Percentiles rank a stretch among this genome's conserved stretches.
phyloP scores from a whole-genome alignment of 148 eudicot species.

The Camellia japonica region DNA sequence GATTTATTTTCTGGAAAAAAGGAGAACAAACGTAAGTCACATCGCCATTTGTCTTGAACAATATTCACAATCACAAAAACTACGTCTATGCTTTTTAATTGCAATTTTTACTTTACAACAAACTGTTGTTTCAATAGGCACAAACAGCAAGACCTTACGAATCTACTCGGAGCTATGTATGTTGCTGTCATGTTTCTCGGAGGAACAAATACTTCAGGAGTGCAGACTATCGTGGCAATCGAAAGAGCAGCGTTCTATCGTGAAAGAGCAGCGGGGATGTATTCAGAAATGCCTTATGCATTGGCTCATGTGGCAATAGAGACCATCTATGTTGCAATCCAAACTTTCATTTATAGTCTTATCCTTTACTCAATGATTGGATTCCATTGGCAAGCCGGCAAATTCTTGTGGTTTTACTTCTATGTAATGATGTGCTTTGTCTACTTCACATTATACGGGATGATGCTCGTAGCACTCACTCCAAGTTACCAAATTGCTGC shows the following conservation, averaged over 20 bases:
- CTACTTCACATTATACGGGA: slow-evolving; percentile 48
- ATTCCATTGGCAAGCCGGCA: slow-evolving; percentile 28
- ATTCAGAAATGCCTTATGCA: slow-evolving; percentile 50
- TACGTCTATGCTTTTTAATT: background rate
- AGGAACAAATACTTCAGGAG: slow-evolving; percentile 41
- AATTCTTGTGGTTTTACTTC: slow-evolving; percentile 44
- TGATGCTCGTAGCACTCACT: slow-evolving; percentile 57
- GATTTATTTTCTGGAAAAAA: slow-evolving; percentile 48
- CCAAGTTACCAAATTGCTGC: slow-evolving; percentile 45
- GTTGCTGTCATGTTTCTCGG: slow-evolving; percentile 45
- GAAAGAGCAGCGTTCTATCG: slow-evolving; percentile 57
- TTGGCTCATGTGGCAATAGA: slow-evolving; percentile 49
- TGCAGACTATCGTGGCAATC: slow-evolving; percentile 42
- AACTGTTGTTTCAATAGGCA: slow-evolving; percentile 19
- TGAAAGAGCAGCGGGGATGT: slow-evolving; percentile 60
- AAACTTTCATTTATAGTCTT: slow-evolving; percentile 40
- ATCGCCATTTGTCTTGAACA: background rate
- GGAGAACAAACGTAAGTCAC: slow-evolving; percentile 39
- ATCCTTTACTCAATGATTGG: slow-evolving; percentile 49
- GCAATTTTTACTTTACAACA: background rate
- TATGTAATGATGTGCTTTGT: slow-evolving; percentile 41
- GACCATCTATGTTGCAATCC: slow-evolving; percentile 33
- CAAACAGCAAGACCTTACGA: slow-evolving; percentile 44
- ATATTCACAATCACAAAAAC: no score
- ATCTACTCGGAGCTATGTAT: slow-evolving; percentile 50